Conservation (phyloP, 441 rosid genomes). For the Bruguiera hainesii region DNA sequence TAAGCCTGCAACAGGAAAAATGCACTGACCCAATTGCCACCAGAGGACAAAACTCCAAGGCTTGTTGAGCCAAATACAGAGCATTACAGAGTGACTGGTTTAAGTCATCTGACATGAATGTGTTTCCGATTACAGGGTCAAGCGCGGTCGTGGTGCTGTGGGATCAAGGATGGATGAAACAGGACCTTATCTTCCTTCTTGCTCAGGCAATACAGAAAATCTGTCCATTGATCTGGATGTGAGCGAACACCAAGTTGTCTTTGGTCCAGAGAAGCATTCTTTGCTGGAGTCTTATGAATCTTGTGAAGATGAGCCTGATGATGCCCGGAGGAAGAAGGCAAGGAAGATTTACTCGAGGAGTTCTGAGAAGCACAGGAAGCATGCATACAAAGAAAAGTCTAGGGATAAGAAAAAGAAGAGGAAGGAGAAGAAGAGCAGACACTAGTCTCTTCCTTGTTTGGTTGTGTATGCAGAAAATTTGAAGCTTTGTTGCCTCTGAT, state of each 20-base stretch:
- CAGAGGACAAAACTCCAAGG: too few species aligned
- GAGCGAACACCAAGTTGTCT: slow-evolving; percentile 27
- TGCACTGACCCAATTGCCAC: too few species aligned
- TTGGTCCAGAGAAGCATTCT: slow-evolving; percentile 53
- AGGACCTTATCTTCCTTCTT: slow-evolving; percentile 49
- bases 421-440: slow-evolving; percentile 35
- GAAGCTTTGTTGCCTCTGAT: neutral
- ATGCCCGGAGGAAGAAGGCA: slow-evolving; percentile 33
- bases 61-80: too few species aligned
- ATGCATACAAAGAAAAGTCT: slow-evolving; percentile 45
- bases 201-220: slow-evolving; percentile 25
- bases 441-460: slow-evolving; percentile 5
- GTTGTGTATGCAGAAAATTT: neutral
- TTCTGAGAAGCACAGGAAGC: slow-evolving; percentile 42
- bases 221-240: slow-evolving; percentile 22
- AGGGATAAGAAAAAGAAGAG: slow-evolving; percentile 44
- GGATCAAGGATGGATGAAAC: slow-evolving; percentile 96
- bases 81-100: too few species aligned
- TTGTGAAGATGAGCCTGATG: slow-evolving; percentile 33
- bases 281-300: slow-evolving; percentile 24
- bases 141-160: slow-evolving; percentile 88
- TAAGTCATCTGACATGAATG: neutral
- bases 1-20: too few species aligned
- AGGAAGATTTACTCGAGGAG: slow-evolving; percentile 27
- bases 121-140: slow-evolving; percentile 48